Base-by-base conservation (phyloP, 2,329 filamentous ascomycete genomes). In the Plectosphaerella sp. region DNA sequence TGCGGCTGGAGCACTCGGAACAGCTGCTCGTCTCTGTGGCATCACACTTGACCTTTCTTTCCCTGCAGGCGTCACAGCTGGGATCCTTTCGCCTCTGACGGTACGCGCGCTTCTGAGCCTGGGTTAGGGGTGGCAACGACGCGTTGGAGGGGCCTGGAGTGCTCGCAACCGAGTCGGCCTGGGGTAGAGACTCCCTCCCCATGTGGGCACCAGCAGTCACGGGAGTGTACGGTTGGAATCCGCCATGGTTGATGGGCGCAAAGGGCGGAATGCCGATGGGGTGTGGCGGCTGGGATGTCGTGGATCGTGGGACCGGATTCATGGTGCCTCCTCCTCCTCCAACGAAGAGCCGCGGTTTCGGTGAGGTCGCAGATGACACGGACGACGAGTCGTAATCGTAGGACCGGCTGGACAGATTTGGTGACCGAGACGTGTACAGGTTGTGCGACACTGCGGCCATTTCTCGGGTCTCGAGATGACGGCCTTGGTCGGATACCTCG, bases 1-100 rank as follows among this genome's bases (percentile, higher is more conserved):
- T 95, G 58, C 94, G 87, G 67, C 92, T 97, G 5, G 91, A 94
- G 72, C 94, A 99, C 72, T 99, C 94, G 2, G 94, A 97, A 69
- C 94, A 99, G 71, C 93, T 96, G 11, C 89, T 87, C 16, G 90
- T 96, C 67, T 97, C 94, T 15, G 94, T 97, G 33, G 94, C 94
- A 74, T 99, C 94, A 69, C 94, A 99, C 79, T 88, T 88, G 65
- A 88, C 85, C 71, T 88, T 88, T 58, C 85, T 75, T 63, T 99
- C 94, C 54, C 94, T 83, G 67, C 94, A 99, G 48, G 94, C 94
- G 75, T 99, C 94, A 69, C 94, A 99, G 64, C 91, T 97, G 1
- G 94, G 94, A 63, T 99, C 94, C 67, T 99, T 99, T 60, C 94
- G 83, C 59, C 94, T 80, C 68, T 99, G 94, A 22, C 94, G 85